Base-by-base conservation (phyloP, 768 basidiomycete species). In the Lentinula aciculospora region DNA sequence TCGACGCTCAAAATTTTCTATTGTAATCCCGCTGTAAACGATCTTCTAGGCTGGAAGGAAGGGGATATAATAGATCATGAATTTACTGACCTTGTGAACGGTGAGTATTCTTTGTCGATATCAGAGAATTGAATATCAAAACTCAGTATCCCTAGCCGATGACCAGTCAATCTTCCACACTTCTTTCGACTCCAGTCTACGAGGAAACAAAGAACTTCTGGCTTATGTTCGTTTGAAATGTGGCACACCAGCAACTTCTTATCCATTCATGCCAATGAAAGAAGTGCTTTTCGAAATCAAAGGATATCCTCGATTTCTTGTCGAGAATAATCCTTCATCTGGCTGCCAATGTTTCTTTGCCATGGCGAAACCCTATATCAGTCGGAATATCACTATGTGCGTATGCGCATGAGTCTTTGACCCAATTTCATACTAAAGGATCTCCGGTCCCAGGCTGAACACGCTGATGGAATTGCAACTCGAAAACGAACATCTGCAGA, bases 381-480 rank as follows among this genome's bases (percentile, higher is more conserved):
- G 84, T 62, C 82, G 86, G 61, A 89, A 86, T 63, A 77, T 77
- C 19, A 82, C 85, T 36, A 83, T 85, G 88, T 87, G 67, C 57
- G 81, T 71, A 25, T 31, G n/a, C n/a, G n/a, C n/a, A 27, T 28
- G 50, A 25, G 46, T 3, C 27, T 23, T 28, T 42, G 19, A 10
- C 29, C 9, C 28, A 10, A 29, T n/a, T 46, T 10, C 23, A 55
- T 21, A 40, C 31, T 44, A 23, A 56, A 46, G 40, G n/a, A n/a
- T n/a, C 34, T 48, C 15, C 25, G 29, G 8, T 23, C 10, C 44
- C 57, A 90, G 89, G 81, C 71, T 89, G 29, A 82, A 86, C 61
- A 83, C 84, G 0, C 82, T 85, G 62, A 64, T 97, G 34, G 94
- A 96, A 65, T 81, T 96, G 50, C 94, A 93, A 69, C 75, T 87